Base-by-base conservation (phyloP, 2,329 filamentous ascomycete genomes). In the Aspergillus felis region DNA sequence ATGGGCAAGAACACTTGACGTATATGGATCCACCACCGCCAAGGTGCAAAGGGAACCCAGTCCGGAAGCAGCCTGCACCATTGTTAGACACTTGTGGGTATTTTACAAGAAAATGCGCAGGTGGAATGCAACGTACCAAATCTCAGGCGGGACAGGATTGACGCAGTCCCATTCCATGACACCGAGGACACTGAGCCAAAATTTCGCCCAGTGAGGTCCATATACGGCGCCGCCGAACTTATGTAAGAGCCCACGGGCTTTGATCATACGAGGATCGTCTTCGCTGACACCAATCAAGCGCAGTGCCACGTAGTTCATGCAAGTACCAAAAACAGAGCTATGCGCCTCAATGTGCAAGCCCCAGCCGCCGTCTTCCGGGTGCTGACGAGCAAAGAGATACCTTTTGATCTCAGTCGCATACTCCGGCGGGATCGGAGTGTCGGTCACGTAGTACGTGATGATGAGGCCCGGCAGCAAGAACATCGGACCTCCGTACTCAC, bases 21-120 rank as follows among this genome's bases (percentile, higher is more conserved):
- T 74, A 97, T 97, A 68, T 99, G 94, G 67, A 97, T 90, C 93
- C 92, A 97, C 92, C 93, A 97, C 64, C 91, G 82, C 91, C 92
- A 96, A 0, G 93, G 93, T 4, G 91, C 87, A 68, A 96, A 83
- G 0, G 92, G 92, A 3, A 91, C 83, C 91, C 91, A 96, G 72
- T 96, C 90, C 0, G 92, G 92, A 3, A 97, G 78, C 44, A 96
- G 81, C 80, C 79, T 82, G 55, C 3, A 38, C 2, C 24, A 52
- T 53, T 47, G 28, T 53, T 56, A 51, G 22, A 47, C 62, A 53
- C 68, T 58, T 32, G 53, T 42, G 20, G 27, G 35, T 41, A 35
- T 29, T 42, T 38, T 28, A 50, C 7, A 29, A 2, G 53, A 53
- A 8, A 17, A 24, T 22, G 50, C 42, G 28, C 22, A 6, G 32